Evolutionary conservation across 2,329 filamentous ascomycete genomes (phyloP).

Genomic region (Myriangium duriaei): DNA sequence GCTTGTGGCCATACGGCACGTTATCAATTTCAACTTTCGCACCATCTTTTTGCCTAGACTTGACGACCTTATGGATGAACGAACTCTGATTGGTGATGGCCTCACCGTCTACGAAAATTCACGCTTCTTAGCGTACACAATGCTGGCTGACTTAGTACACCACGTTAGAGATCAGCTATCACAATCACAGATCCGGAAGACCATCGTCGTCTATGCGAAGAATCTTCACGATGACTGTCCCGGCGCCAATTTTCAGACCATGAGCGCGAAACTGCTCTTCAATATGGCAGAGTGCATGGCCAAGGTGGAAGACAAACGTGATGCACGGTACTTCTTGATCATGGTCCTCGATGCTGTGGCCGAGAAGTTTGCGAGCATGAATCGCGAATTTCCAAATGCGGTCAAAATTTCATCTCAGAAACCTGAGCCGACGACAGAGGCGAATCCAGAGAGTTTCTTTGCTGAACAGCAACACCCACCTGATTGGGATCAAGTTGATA

Average conservation of each 20-base stretch:
- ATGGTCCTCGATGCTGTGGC: constrained; percentile 97
- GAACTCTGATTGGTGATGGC: constrained; percentile 88
- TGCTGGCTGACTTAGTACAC: constrained; percentile 95
- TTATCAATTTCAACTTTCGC: constrained; percentile 97
- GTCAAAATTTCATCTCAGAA: constrained; percentile 80
- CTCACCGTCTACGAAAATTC: constrained; percentile 95
- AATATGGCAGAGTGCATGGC: constrained; percentile 99
- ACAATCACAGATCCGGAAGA: constrained; percentile 85
- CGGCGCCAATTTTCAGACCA: constrained; percentile 96
- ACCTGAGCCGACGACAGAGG: constrained; percentile 47
- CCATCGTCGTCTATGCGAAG: constrained; percentile 92
- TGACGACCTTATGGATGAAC: constrained; percentile 85
- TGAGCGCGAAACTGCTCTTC: constrained; percentile 92
- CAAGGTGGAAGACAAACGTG: constrained; percentile 81
- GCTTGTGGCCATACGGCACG: constrained; percentile 89
- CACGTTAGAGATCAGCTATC: constrained; percentile 84
- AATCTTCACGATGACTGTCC: constrained; percentile 93
- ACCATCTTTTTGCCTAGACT: constrained; percentile 93
- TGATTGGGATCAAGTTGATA: constrained; percentile 97
- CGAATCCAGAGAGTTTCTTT: constrained; percentile 64
- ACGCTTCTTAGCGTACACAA: constrained; percentile 89
- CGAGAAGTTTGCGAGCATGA: constrained; percentile 98
- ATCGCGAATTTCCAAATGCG: constrained; percentile 85
- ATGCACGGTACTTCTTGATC: constrained; percentile 88
- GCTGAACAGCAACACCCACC: constrained; percentile 69